Base-by-base conservation (phyloP, 768 basidiomycete species). In the Naganishia antarctica region DNA sequence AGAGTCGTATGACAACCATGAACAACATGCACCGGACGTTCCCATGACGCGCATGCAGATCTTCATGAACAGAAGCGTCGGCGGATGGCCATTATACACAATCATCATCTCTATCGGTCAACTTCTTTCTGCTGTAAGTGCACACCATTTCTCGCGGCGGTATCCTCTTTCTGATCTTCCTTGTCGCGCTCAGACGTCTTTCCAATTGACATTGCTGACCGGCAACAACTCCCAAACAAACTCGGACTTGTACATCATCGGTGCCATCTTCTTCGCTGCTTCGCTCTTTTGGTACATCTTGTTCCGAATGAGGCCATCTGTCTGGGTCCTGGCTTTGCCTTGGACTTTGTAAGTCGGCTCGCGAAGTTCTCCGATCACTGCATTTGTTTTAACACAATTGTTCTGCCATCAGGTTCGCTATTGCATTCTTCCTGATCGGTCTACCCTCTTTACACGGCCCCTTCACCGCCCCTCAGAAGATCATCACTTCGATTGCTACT, bases 341-440 rank as follows among this genome's bases (percentile, higher is more conserved):
- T 96, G 92, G 92, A 71, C 92, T 26, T 90, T 93, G 70, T 75
- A 44, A 71, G 74, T 73, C 1, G 1, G 37, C 41, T 26, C 9
- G 23, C 12, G 32, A 21, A 13, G 4, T 48, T 48, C 23, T 41
- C 41, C 21, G 11, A 5, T n/a, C n/a, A n/a, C n/a, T n/a, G n/a
- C n/a, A n/a, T n/a, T n/a, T n/a, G n/a, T n/a, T n/a, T n/a, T n/a
- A n/a, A n/a, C n/a, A n/a, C n/a, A n/a, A n/a, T n/a, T n/a, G n/a
- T n/a, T n/a, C n/a, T n/a, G n/a, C n/a, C n/a, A n/a, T 34, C 48
- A 75, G 74, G 83, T 96, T 90, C 75, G 89, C 85, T 43, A 75
- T 90, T 23, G 91, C 90, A 0, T 96, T 96, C 83, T 86, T 94
- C 81, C 72, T 94, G 71, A 92, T 96, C 67, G 91, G 87, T 51